phyloP scores from a whole-genome alignment of 2,329 filamentous ascomycete species.

The Fusarium sp. region DNA sequence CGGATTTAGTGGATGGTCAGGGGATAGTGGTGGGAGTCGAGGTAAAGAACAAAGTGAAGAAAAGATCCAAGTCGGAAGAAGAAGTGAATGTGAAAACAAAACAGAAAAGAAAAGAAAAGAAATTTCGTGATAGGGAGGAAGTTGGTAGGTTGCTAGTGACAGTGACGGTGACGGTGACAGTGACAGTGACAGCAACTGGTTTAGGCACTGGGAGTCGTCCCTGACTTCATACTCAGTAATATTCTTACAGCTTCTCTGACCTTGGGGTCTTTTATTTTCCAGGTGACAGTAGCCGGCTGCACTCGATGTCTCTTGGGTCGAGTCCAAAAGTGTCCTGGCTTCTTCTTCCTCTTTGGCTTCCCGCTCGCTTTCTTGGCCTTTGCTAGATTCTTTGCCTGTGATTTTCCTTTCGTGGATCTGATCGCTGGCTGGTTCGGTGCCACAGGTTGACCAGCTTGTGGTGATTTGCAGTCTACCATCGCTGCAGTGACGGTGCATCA shows the following conservation, averaged over 20 bases:
- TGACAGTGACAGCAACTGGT: too few species aligned
- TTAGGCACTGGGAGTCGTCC: too few species aligned
- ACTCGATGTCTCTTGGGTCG: too few species aligned
- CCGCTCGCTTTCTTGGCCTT: neutral
- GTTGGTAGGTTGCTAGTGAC: too few species aligned
- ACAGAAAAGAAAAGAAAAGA: neutral
- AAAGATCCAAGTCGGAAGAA: too few species aligned
- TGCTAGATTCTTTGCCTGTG: neutral
- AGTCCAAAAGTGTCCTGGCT: too few species aligned
- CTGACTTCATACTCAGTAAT: neutral
- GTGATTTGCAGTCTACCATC: neutral
- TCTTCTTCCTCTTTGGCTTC: neutral
- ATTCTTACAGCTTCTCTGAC: neutral
- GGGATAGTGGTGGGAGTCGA: neutral
- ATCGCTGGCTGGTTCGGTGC: neutral
- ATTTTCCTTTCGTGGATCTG: neutral
- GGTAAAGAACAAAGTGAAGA: neutral
- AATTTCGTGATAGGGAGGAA: neutral
- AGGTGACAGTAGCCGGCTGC: too few species aligned
- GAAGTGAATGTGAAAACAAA: too few species aligned
- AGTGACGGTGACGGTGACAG: too few species aligned
- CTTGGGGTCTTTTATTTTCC: neutral
- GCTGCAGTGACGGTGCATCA: neutral
- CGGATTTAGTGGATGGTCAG: neutral
- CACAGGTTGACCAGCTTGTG: neutral